Evolutionary conservation across 2,329 filamentous ascomycete genomes (phyloP).

Genomic region (Phaeomoniella chlamydospora): DNA sequence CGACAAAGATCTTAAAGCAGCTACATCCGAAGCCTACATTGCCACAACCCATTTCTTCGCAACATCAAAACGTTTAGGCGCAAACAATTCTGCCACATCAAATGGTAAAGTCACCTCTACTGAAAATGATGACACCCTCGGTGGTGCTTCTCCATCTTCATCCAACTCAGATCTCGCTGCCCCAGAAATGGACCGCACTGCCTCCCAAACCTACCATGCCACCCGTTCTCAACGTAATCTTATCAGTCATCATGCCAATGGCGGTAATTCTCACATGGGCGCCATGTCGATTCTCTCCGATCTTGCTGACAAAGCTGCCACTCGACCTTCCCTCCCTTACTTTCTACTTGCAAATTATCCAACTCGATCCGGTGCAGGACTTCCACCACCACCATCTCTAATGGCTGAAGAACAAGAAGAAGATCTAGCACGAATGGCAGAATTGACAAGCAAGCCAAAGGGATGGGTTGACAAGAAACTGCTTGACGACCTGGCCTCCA

Average conservation of each 20-base stretch:
- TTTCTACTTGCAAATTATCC: slow-evolving; percentile 30
- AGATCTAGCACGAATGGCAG: slow-evolving; percentile 25
- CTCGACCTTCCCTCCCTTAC: slow-evolving; percentile 29
- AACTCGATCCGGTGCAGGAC: slow-evolving; percentile 20
- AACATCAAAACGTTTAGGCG: slow-evolving; percentile 29
- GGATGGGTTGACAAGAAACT: slow-evolving; percentile 26
- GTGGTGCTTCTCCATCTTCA: slow-evolving; percentile 17
- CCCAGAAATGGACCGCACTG: slow-evolving; percentile 46
- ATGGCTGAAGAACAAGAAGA: slow-evolving; percentile 33
- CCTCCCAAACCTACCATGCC: slow-evolving; percentile 37
- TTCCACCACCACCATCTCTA: slow-evolving; percentile 24
- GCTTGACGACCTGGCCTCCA: slow-evolving; percentile 17
- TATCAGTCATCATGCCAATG: slow-evolving; percentile 28
- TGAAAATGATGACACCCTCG: slow-evolving; percentile 20
- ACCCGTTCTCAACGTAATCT: slow-evolving; percentile 29
- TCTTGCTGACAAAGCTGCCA: slow-evolving; percentile 33
- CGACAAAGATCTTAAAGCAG: slow-evolving; percentile 49
- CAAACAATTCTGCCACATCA: slow-evolving; percentile 23
- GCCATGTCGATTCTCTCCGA: slow-evolving; percentile 41
- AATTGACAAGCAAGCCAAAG: slow-evolving; percentile 20
- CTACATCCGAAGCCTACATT: slow-evolving; percentile 45
- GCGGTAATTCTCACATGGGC: slow-evolving; percentile 30
- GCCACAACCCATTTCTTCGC: slow-evolving; percentile 45
- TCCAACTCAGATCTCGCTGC: slow-evolving; percentile 23
- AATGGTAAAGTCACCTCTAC: slow-evolving; percentile 22